A percentile compares a stretch with the other conserved stretches of the same genome.
Evolutionary conservation across 345 rosid genomes (phyloP).

Genomic region (Turritis glabra): DNA sequence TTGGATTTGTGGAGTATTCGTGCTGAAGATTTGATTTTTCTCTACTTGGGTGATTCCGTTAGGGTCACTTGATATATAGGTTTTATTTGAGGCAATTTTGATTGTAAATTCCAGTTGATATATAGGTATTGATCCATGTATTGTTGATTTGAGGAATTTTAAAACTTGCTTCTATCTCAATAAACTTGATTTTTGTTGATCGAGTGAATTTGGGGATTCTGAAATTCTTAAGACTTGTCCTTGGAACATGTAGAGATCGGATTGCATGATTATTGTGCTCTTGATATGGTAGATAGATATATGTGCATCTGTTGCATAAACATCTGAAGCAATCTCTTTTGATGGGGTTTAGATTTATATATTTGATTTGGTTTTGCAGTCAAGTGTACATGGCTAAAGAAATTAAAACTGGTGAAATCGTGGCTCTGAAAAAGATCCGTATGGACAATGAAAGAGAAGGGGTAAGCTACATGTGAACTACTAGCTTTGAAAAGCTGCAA

Average conservation of each 20-base stretch:
- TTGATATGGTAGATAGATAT: not conserved
- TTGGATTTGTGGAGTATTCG: not conserved
- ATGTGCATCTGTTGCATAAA: not conserved
- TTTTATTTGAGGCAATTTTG: not conserved
- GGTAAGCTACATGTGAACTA: slow-evolving; percentile 47
- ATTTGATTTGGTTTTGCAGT: slow-evolving; percentile 51
- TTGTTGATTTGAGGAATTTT: not conserved
- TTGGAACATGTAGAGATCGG: too few relatives aligned
- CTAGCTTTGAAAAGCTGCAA: not conserved
- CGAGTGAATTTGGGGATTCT: not conserved
- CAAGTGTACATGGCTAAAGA: slow-evolving; percentile 98
- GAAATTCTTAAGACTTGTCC: not conserved
- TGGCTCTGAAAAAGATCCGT: slow-evolving; percentile 93
- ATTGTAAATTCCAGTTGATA: not conserved
- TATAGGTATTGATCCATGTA: not conserved
- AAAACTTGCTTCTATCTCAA: not conserved
- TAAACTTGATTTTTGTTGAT: not conserved
- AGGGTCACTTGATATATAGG: not conserved
- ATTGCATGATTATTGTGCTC: too few relatives aligned
- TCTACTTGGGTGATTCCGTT: not conserved
- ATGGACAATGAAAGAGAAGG: slow-evolving; percentile 99
- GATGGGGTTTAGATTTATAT: not conserved
- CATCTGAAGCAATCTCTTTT: not conserved
- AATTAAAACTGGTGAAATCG: slow-evolving; percentile 85
- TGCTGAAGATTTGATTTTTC: not conserved